Percentiles rank a stretch among this genome's conserved stretches.
Evolutionary conservation across 768 basidiomycete species (phyloP).

Genomic region (Kwoniella dejecticola): DNA sequence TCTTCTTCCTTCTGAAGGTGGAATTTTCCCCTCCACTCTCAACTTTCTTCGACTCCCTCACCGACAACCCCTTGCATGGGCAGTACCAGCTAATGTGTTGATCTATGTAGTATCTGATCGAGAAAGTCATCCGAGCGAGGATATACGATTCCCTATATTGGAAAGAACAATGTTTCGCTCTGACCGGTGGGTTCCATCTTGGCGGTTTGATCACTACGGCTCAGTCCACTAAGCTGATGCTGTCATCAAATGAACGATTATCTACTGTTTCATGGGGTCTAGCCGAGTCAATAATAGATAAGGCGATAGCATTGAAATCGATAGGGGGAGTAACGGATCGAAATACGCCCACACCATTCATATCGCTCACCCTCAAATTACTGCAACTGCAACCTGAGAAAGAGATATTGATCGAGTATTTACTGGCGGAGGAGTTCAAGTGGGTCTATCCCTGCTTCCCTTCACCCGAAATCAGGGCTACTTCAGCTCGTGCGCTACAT

Average conservation of each 20-base stretch:
- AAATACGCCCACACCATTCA: constrained; percentile 89
- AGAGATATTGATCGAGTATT: constrained; percentile 92
- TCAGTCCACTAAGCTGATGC: too few relatives aligned
- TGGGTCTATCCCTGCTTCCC: constrained; percentile 61
- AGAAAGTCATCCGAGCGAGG: constrained; percentile 91
- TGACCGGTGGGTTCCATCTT: constrained; percentile 75
- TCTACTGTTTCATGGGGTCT: constrained; percentile 15
- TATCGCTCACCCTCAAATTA: constrained; percentile 88
- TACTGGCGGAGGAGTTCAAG: constrained; percentile 98
- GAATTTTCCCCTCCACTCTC: not conserved
- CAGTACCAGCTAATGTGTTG: not conserved
- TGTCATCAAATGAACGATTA: too few relatives aligned
- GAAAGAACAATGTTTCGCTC: constrained; percentile 98
- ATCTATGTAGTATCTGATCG: constrained; percentile 75
- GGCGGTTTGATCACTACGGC: too few relatives aligned
- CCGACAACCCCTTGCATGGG: not conserved
- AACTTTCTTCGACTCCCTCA: not conserved
- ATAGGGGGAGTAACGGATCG: constrained; percentile 92
- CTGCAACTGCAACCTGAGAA: constrained; percentile 97
- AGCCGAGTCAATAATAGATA: constrained; percentile 94
- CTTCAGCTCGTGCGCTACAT: too few relatives aligned
- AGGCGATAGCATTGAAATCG: constrained; percentile 74
- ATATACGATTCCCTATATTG: constrained; percentile 94
- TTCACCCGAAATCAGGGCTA: too few relatives aligned
- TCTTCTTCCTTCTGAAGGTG: not conserved